phyloP scores from a whole-genome alignment of 495 filamentous ascomycete species.

The Melanomma pulvis-pyrius region DNA sequence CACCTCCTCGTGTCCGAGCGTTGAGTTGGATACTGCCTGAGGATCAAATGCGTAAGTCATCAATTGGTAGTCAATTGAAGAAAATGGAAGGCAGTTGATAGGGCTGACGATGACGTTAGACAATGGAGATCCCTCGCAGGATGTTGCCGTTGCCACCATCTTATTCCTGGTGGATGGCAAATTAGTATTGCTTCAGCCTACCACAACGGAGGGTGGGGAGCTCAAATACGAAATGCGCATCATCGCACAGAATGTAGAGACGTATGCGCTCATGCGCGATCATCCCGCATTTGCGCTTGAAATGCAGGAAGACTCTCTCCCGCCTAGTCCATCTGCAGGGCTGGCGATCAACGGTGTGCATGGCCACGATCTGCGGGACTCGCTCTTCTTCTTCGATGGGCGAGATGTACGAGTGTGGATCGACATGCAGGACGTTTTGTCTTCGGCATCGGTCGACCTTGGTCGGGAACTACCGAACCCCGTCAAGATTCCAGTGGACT shows the following conservation, averaged over 20 bases:
- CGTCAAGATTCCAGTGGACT: slow-evolving; percentile 73
- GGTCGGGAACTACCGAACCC: slow-evolving; percentile 63
- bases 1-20: slow-evolving; percentile 86
- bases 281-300: slow-evolving; percentile 53
- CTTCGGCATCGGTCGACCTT: slow-evolving; percentile 62
- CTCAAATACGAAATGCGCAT: slow-evolving; percentile 98
- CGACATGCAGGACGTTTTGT: slow-evolving; percentile 84
- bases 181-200: slow-evolving; percentile 87
- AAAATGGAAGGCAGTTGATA: slow-evolving; percentile 43
- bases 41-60: slow-evolving; percentile 69
- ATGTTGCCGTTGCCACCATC: slow-evolving; percentile 92
- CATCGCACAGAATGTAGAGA: slow-evolving; percentile 92
- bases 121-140: slow-evolving; percentile 92
- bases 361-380: slow-evolving; percentile 71
- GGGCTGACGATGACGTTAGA: slow-evolving; percentile 47
- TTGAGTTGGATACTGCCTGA: slow-evolving; percentile 96
- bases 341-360: slow-evolving; percentile 50
- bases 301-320: slow-evolving; percentile 49
- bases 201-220: slow-evolving; percentile 70
- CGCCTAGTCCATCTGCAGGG: slow-evolving; percentile 57
- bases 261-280: slow-evolving; percentile 89
- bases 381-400: slow-evolving; percentile 93
- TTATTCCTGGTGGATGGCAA: slow-evolving; percentile 96
- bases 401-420: slow-evolving; percentile 79
- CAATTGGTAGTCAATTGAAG: too few species aligned